phyloP scores from a whole-genome alignment of 768 basidiomycete species.

The Clitopilus hobsonii region DNA sequence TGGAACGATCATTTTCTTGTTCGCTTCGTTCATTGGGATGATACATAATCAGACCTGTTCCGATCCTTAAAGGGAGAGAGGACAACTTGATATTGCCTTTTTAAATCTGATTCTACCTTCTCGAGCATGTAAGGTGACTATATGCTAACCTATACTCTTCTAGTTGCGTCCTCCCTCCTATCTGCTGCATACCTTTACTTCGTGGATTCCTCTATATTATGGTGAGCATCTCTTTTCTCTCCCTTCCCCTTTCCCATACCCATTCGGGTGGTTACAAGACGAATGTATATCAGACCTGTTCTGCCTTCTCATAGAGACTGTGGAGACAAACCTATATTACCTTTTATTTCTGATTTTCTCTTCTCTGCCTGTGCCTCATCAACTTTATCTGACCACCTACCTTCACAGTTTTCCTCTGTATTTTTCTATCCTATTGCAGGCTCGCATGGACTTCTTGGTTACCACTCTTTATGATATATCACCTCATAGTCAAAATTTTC shows the following conservation, averaged over 20 bases:
- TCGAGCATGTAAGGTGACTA: slow-evolving; percentile 2
- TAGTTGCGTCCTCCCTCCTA: neutral
- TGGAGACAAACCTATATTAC: slow-evolving; percentile 57
- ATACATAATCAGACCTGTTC: slow-evolving; percentile 78
- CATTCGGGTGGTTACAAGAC: slow-evolving; percentile 27
- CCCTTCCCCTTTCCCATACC: slow-evolving; percentile 10
- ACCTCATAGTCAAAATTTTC: no score
- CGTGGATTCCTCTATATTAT: slow-evolving; percentile 15
- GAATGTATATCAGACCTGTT: slow-evolving; percentile 65
- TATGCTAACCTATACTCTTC: slow-evolving; percentile 6
- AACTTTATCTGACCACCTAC: no score
- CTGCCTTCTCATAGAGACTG: slow-evolving; percentile 53
- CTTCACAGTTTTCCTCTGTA: no score
- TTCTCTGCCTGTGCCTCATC: neutral
- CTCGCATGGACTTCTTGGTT: neutral
- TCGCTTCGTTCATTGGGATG: slow-evolving; percentile 39
- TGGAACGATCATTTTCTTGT: neutral
- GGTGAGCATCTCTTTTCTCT: slow-evolving; percentile 28
- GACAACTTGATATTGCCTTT: slow-evolving; percentile 67
- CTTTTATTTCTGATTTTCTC: slow-evolving; percentile 36
- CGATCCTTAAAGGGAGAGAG: slow-evolving; percentile 47
- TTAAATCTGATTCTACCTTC: slow-evolving; percentile 30
- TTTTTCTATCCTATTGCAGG: neutral
- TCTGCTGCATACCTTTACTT: slow-evolving; percentile 1
- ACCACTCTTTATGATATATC: neutral